Base-by-base conservation (phyloP, 2,329 filamentous ascomycete genomes). In the Pseudocercospora crystallina region DNA sequence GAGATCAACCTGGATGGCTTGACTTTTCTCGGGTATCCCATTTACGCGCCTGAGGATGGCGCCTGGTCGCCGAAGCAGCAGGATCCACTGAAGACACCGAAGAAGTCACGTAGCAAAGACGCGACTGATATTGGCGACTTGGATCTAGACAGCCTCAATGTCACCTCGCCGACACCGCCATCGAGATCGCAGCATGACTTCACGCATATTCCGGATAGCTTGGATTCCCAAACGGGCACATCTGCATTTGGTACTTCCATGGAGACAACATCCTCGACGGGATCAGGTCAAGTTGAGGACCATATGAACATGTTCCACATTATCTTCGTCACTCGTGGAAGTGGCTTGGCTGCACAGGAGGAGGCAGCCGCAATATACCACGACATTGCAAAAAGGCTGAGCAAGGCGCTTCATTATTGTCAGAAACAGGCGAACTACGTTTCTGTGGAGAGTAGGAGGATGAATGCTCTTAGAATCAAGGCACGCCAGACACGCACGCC, bases 291-390 rank as follows among this genome's bases (percentile, higher is more conserved):
- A 3, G 52, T 66, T 11, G 69, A 65, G 8, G 71, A 70, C 43
- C 85, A 88, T 66, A 91, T 97, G 88, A 90, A 86, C 56, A 97
- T 97, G 92, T 99, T 99, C 73, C 95, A 96, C 69, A 81, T 96
- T 9, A 90, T 97, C 17, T 97, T 97, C 69, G 88, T 96, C 43
- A 76, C 96, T 58, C 87, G 89, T 59, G 88, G 90, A 2, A 86
- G 85, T 43, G 83, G 85, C 45, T 77, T 91, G 49, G 88, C 96
- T 65, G 84, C 87, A 58, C 87, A 88, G 49, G 78, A 76, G 64
- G 76, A 81, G 10, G 76, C 95, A 39, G 30, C 37, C 37, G 88
- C 95, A 57, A 85, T 96, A 66, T 96, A 96, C 68, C 80, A 88
- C 47, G 88, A 96, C 67, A 86, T 97, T 34, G 86, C 91, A 57